Evolutionary conservation across 306 rosid genomes (phyloP).

Genomic region (Cicer yamashitae): DNA sequence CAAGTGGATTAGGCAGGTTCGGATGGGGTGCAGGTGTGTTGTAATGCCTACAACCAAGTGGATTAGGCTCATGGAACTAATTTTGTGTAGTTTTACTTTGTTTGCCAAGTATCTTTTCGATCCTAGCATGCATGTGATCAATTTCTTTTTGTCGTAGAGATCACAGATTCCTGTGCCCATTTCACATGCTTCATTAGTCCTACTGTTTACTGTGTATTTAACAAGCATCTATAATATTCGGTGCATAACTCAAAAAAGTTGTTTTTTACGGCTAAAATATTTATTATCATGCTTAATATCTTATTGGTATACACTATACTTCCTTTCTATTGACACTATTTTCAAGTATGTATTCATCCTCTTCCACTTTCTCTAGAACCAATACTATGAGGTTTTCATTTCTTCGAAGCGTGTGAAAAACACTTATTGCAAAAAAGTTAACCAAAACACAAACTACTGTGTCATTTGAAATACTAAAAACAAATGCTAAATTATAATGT

Average conservation of each 20-base stretch:
- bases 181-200: not conserved
- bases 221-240: not conserved
- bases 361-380: no score
- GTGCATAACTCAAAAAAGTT: not conserved
- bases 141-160: not conserved
- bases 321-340: no score
- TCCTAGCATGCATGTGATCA: not conserved
- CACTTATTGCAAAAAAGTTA: no score
- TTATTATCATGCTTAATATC: not conserved
- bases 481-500: no score
- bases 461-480: no score
- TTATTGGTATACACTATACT: no score
- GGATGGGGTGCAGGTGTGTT: no score
- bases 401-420: no score
- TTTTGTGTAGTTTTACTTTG: conserved; percentile 1
- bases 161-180: not conserved
- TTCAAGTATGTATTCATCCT: no score
- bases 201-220: not conserved
- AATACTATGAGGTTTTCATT: no score
- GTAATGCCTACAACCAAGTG: not conserved
- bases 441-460: no score
- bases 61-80: not conserved
- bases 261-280: not conserved
- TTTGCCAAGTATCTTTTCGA: conserved; percentile 12
- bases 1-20: no score